phyloP scores from a whole-genome alignment of 2,329 filamentous ascomycete species.

The Talaromyces sp. region DNA sequence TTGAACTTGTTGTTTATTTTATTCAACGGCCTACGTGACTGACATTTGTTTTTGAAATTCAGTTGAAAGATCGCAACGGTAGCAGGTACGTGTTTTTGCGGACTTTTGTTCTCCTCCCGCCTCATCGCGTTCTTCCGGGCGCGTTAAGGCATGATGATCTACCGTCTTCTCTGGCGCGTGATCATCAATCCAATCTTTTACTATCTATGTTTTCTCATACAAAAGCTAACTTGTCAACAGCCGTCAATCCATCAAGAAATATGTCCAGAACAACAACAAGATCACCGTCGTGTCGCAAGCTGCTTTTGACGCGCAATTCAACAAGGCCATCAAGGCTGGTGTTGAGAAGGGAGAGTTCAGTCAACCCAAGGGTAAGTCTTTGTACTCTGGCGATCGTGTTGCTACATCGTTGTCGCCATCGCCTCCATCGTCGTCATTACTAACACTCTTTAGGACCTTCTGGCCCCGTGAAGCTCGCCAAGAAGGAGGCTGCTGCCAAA shows the following conservation, averaged over 20 bases:
- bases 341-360: constrained; percentile 83
- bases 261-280: constrained; percentile 69
- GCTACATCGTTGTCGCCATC: not conserved
- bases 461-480: constrained; percentile 86
- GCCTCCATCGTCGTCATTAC: constrained; percentile 13
- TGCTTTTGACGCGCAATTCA: constrained; percentile 72
- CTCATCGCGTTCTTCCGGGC: constrained; percentile 10
- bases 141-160: constrained; percentile 21
- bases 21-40: not conserved
- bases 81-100: constrained; percentile 56
- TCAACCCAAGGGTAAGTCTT: constrained; percentile 78
- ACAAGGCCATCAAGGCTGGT: constrained; percentile 76
- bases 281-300: constrained; percentile 53
- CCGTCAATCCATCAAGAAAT: constrained; percentile 72
- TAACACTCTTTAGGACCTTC: constrained; percentile 63
- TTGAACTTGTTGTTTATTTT: not conserved
- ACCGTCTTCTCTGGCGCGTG: not conserved
- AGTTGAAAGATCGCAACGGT: constrained; percentile 70
- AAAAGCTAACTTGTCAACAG: constrained; percentile 40
- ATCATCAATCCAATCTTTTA: not conserved
- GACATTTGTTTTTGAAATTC: constrained; percentile 27
- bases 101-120: not conserved
- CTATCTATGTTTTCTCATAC: not conserved
- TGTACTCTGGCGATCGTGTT: not conserved
- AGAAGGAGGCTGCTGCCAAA: constrained; percentile 60